Percentiles rank a stretch among this genome's conserved stretches.
phyloP scores from a whole-genome alignment of 208 protist species.

The Trypanosoma melophagium region DNA sequence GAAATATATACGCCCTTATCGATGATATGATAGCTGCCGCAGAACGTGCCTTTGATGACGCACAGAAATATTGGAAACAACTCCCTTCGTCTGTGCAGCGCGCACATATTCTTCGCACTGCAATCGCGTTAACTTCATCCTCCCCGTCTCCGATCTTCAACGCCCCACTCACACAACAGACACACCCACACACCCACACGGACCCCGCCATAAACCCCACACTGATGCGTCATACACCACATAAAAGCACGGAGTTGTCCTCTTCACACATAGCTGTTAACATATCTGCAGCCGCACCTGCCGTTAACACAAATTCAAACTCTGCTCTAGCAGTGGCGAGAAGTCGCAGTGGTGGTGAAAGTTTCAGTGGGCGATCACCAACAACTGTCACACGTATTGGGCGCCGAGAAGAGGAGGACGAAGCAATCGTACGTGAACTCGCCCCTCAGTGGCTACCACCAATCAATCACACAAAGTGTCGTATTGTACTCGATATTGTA shows the following conservation, averaged over 20 bases:
- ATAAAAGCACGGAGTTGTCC: no score
- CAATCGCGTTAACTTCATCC: constrained; percentile 27
- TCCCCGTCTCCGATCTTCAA: neutral
- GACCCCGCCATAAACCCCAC: no score
- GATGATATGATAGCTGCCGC: constrained; percentile 35
- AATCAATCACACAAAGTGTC: constrained; percentile 23
- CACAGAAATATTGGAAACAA: constrained; percentile 19
- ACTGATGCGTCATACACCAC: no score
- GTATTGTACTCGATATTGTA: constrained; percentile 63
- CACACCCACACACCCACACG: no score
- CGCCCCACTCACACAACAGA: no score
- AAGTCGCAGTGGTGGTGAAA: constrained; percentile 1
- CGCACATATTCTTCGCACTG: constrained; percentile 34
- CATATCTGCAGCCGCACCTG: constrained; percentile 1
- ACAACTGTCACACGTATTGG: neutral
- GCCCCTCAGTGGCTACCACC: constrained; percentile 18
- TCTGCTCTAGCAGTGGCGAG: no score
- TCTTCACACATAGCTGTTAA: no score
- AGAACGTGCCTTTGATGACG: constrained; percentile 19
- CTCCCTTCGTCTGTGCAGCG: constrained; percentile 29
- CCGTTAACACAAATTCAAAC: neutral
- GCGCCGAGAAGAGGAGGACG: constrained; percentile 24
- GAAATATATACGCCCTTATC: constrained; percentile 37
- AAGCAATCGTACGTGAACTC: constrained; percentile 9
- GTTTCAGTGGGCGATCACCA: neutral